phyloP scores from a whole-genome alignment of 2,329 filamentous ascomycete species.

The Colletotrichum aenigma region DNA sequence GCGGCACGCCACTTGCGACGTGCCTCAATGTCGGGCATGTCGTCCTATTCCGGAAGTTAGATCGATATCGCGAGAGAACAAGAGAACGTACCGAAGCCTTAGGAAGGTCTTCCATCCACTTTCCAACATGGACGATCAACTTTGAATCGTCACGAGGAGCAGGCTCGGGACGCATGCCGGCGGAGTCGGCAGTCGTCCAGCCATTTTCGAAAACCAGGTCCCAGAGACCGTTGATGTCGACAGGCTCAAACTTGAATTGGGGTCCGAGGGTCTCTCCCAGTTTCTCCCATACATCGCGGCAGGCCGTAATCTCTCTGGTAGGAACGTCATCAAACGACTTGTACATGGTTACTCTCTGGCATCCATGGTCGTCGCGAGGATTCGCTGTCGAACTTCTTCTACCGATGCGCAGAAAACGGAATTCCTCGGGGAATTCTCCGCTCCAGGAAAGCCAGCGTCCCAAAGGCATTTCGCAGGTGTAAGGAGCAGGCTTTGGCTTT shows the following conservation, averaged over 20 bases:
- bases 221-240: not conserved
- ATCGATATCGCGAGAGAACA: not conserved
- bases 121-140: not conserved
- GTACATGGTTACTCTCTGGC: not conserved
- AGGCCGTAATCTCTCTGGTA: not conserved
- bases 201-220: not conserved
- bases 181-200: not conserved
- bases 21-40: not conserved
- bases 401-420: not conserved
- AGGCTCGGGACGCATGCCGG: not conserved
- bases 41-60: not conserved
- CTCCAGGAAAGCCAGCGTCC: not conserved
- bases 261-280: not conserved
- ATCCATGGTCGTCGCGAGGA: not conserved
- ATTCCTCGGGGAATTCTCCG: not conserved
- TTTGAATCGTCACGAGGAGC: not conserved
- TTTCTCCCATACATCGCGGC: not conserved
- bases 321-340: not conserved
- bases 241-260: not conserved
- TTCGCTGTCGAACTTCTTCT: not conserved
- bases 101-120: not conserved
- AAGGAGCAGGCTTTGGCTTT: not conserved
- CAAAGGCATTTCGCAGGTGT: not conserved
- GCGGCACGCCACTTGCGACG: not conserved
- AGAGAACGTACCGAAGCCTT: not conserved